These are phyloP conservation scores for Pyracantha coccinea DNA, from an alignment of 331 rosid species.

Conservation along the genomic window DNA sequence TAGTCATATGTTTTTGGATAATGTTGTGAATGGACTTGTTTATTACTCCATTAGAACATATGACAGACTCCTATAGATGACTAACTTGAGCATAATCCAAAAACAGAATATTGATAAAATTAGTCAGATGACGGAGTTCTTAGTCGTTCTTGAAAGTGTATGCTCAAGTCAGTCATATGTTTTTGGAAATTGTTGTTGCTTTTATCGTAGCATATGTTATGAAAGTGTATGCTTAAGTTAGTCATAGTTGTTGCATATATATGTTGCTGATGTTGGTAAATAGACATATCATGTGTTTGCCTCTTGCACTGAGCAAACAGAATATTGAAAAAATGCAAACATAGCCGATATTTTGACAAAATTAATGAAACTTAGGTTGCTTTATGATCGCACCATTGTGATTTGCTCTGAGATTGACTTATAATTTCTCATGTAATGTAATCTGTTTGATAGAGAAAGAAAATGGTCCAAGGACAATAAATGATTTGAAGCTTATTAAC, in stretches of 20 bases:
- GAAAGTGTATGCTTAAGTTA: too few relatives aligned
- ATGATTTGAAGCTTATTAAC: constrained; percentile 41
- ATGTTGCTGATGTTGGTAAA: background rate
- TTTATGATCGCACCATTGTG: background rate
- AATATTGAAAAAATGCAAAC: background rate
- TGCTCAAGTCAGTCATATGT: too few relatives aligned
- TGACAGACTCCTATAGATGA: too few relatives aligned
- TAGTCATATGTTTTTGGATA: background rate
- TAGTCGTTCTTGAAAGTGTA: too few relatives aligned
- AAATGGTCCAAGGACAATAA: constrained; percentile 28
- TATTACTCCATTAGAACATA: background rate
- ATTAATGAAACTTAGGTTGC: background rate
- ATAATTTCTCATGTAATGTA: background rate
- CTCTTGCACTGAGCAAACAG: background rate
- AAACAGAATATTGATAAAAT: too few relatives aligned
- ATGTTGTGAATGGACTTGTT: background rate
- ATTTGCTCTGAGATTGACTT: background rate
- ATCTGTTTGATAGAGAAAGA: constrained; percentile 22
- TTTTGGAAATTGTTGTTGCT: too few relatives aligned
- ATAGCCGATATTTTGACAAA: background rate
- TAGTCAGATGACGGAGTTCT: too few relatives aligned
- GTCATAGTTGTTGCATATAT: background rate
- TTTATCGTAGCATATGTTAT: too few relatives aligned
- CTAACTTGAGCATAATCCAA: too few relatives aligned
- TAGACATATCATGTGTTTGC: background rate